Conservation (phyloP, 257 asterid species). For the Solanum tacnaense region DNA sequence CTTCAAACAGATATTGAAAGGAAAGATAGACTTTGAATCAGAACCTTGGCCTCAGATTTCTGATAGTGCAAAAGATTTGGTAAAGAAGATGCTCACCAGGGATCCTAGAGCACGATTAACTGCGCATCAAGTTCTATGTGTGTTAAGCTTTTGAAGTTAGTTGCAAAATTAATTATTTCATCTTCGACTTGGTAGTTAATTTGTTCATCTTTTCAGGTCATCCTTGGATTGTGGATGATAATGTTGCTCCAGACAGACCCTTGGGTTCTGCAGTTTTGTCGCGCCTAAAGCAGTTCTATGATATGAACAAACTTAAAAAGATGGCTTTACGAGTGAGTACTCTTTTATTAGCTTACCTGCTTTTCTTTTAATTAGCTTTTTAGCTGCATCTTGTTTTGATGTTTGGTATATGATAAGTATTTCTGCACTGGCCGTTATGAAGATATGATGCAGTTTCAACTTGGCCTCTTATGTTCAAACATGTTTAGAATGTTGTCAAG, state of each 20-base stretch:
- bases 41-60: slow-evolving; percentile 97
- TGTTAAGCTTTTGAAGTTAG: slow-evolving; percentile 4
- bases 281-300: slow-evolving; percentile 80
- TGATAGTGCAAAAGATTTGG: slow-evolving; percentile 84
- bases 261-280: slow-evolving; percentile 84
- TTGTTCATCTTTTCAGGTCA: slow-evolving; percentile 42
- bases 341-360: neutral
- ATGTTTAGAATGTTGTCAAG: neutral
- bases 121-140: slow-evolving; percentile 85
- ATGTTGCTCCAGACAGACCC: slow-evolving; percentile 84
- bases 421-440: neutral
- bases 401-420: neutral
- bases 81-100: slow-evolving; percentile 67
- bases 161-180: neutral
- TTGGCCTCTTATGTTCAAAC: neutral
- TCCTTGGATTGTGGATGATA: slow-evolving; percentile 95
- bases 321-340: slow-evolving; percentile 79
- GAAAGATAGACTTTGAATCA: slow-evolving; percentile 72
- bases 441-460: neutral
- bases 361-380: neutral
- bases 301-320: slow-evolving; percentile 96
- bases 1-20: slow-evolving; percentile 81
- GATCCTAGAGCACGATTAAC: slow-evolving; percentile 62
- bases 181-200: neutral
- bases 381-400: neutral